Percentiles rank a stretch among this genome's conserved stretches.
Conservation (phyloP, 768 basidiomycete species). For the Steccherinum ochraceum region DNA sequence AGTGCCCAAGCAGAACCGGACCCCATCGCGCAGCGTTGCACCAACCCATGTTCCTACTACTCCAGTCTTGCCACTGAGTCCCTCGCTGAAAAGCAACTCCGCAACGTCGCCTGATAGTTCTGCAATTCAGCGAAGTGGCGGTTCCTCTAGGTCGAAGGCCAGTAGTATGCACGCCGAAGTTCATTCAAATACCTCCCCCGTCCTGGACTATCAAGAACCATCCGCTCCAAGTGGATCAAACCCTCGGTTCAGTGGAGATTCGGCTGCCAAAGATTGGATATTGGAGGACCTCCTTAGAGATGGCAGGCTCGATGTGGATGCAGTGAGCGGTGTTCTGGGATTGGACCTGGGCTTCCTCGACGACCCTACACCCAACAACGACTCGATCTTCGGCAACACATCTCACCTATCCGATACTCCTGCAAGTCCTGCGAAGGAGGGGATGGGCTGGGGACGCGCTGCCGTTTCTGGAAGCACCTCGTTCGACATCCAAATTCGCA, state of each 20-base stretch:
- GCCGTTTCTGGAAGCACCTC: background rate
- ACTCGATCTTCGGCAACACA: background rate
- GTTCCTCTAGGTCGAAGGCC: background rate
- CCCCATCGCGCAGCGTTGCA: background rate
- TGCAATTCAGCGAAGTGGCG: background rate
- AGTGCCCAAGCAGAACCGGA: background rate
- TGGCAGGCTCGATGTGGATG: conserved; percentile 22
- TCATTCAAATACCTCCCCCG: background rate
- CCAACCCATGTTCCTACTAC: background rate
- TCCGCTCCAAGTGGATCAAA: background rate
- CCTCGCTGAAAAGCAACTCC: background rate
- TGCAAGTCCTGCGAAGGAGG: background rate
- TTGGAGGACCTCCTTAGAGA: conserved; percentile 16
- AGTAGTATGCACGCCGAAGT: too few relatives aligned
- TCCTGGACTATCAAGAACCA: background rate
- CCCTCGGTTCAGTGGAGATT: background rate
- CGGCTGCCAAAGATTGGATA: conserved; percentile 10
- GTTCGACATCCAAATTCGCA: conserved; percentile 7
- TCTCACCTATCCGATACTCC: background rate
- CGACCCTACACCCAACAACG: background rate
- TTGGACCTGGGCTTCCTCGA: conserved; percentile 6
- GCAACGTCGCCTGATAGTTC: background rate
- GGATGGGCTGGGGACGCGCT: conserved; percentile 7
- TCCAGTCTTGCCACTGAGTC: background rate
- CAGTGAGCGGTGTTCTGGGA: conserved; percentile 19